Percentiles rank a stretch among this genome's conserved stretches.
Evolutionary conservation across 441 rosid genomes (phyloP).

Genomic region (Eruca vesicaria): DNA sequence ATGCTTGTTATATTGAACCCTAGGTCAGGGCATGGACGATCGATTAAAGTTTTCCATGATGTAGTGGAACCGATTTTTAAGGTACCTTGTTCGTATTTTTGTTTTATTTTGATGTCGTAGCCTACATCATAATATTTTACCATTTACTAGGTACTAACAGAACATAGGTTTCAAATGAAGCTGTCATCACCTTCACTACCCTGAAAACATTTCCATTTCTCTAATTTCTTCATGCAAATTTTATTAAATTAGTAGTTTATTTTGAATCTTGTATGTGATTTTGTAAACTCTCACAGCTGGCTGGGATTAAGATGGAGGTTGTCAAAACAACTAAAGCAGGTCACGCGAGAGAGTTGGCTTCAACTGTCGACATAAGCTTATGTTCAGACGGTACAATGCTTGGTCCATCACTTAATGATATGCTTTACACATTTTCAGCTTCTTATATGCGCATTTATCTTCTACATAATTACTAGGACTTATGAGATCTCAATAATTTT

Average conservation of each 20-base stretch:
- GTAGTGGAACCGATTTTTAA: conserved; percentile 92
- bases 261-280: conserved; percentile 6
- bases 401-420: conserved; percentile 8
- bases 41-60: conserved; percentile 87
- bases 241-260: background rate
- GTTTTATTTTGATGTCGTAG: background rate
- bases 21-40: conserved; percentile 96
- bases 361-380: conserved; percentile 78
- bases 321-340: conserved; percentile 92
- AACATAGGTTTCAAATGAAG: background rate
- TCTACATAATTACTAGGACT: conserved; percentile 13
- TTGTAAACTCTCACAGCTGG: conserved; percentile 69
- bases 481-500: conserved; percentile 20
- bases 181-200: background rate
- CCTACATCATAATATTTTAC: background rate
- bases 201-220: background rate
- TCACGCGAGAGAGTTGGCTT: conserved; percentile 83
- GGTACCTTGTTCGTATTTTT: conserved; percentile 41
- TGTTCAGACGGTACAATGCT: conserved; percentile 82
- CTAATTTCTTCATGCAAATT: background rate
- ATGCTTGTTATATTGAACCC: conserved; percentile 98
- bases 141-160: background rate
- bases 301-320: conserved; percentile 93
- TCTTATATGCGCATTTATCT: background rate
- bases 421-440: background rate